Conservation (phyloP, 2,329 filamentous ascomycete species). For the Ceratocystis destructans region DNA sequence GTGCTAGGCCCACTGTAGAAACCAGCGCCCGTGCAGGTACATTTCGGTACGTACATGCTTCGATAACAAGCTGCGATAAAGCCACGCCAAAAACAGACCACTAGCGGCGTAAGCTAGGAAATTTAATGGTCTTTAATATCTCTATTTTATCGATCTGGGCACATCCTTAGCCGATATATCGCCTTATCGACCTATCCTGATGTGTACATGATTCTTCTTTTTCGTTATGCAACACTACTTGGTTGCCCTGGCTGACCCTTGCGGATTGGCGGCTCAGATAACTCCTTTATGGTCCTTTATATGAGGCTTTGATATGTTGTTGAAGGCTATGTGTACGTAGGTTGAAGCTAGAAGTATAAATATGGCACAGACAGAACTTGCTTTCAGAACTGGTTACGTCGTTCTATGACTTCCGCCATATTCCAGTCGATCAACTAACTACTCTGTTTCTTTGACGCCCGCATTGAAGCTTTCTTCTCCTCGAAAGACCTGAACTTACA, state of each 20-base stretch:
- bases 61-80: not conserved
- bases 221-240: not conserved
- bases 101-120: not conserved
- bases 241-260: not conserved
- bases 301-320: no score
- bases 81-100: constrained; percentile 4
- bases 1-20: not conserved
- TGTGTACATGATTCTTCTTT: not conserved
- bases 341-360: not conserved
- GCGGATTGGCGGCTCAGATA: not conserved
- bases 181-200: not conserved
- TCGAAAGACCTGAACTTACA: not conserved
- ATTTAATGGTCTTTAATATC: not conserved
- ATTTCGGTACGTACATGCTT: not conserved
- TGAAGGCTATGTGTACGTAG: no score
- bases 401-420: not conserved
- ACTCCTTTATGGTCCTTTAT: not conserved
- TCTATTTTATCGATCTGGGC: not conserved
- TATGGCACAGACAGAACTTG: not conserved
- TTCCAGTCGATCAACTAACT: not conserved
- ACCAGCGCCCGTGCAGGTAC: not conserved
- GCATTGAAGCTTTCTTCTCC: not conserved
- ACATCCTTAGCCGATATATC: not conserved
- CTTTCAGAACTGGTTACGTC: not conserved
- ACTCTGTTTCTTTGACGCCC: no score